These are phyloP conservation scores for Rubus parviflorus DNA, from an alignment of 306 rosid species.

Conservation along the genomic window DNA sequence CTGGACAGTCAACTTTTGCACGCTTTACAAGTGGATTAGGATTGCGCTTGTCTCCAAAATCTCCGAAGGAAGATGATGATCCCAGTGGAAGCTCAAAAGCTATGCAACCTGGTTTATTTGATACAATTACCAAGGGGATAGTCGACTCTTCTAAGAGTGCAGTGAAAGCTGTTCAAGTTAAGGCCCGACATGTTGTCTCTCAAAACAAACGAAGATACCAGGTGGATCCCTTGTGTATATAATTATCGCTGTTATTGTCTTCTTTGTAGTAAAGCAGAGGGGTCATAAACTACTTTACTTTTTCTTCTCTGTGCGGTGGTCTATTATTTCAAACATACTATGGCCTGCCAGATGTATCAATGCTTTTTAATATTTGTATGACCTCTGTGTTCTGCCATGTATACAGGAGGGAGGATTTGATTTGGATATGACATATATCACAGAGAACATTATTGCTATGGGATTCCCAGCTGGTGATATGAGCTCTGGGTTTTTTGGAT, in stretches of 20 bases:
- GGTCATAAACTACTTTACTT: not conserved
- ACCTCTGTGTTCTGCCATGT: constrained; percentile 16
- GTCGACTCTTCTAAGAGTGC: constrained; percentile 92
- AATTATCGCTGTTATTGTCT: constrained; percentile 2
- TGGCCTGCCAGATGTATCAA: constrained; percentile 4
- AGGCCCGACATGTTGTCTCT: constrained; percentile 95
- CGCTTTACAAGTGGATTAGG: constrained; percentile 90
- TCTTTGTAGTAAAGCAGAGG: not conserved
- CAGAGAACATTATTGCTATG: constrained; percentile 97
- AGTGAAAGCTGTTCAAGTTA: constrained; percentile 97
- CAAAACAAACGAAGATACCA: constrained; percentile 98
- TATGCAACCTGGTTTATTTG: constrained; percentile 73
- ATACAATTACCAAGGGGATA: constrained; percentile 74
- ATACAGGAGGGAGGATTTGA: constrained; percentile 95
- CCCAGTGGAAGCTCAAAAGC: constrained; percentile 48
- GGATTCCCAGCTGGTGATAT: constrained; percentile 99
- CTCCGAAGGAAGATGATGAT: constrained; percentile 46
- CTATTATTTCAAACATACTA: not conserved
- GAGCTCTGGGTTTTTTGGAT: constrained; percentile 99
- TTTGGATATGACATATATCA: constrained; percentile 97
- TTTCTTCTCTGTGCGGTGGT: not conserved
- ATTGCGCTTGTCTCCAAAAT: constrained; percentile 82
- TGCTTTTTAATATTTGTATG: constrained; percentile 13
- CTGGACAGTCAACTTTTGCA: constrained; percentile 72
- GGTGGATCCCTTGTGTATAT: constrained; percentile 45